phyloP scores from a whole-genome alignment of 192 early-diverging fungal species.

The Coemansia sp. region DNA sequence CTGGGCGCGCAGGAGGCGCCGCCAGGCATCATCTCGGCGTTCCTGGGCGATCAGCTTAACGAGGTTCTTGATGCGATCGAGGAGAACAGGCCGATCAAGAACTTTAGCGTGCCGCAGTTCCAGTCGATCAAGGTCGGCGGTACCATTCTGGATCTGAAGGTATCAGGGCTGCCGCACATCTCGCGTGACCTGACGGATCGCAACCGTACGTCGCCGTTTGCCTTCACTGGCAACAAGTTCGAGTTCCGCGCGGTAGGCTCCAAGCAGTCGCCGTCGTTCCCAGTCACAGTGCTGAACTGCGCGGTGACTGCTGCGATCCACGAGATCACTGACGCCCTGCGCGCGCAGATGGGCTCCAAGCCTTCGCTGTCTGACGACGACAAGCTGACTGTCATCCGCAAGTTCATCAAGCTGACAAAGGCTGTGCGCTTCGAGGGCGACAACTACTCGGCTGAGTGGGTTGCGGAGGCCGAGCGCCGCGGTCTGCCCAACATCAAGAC shows the following conservation, averaged over 20 bases:
- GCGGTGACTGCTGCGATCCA: conserved; percentile 81
- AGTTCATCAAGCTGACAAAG: conserved; percentile 69
- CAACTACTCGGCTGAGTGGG: conserved; percentile 96
- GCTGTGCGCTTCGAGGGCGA: conserved; percentile 95
- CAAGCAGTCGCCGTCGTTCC: conserved; percentile 97
- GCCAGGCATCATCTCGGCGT: conserved; percentile 95
- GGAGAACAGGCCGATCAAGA: conserved; percentile 80
- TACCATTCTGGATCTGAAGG: conserved; percentile 93
- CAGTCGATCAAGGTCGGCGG: conserved; percentile 92
- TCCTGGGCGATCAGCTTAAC: conserved; percentile 95
- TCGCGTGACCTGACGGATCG: conserved; percentile 97
- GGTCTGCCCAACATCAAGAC: conserved; percentile 95
- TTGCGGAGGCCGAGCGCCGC: conserved; percentile 85
- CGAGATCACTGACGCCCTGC: conserved; percentile 71
- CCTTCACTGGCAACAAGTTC: conserved; percentile 99
- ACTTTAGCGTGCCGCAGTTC: conserved; percentile 86
- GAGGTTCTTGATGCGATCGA: conserved; percentile 94
- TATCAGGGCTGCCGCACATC: conserved; percentile 87
- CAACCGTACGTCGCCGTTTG: conserved; percentile 99
- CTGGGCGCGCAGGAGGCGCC: conserved; percentile 98
- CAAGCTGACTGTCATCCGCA: conserved; percentile 82
- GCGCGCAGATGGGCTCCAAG: conserved; percentile 82
- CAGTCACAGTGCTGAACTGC: conserved; percentile 89
- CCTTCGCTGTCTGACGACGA: conserved; percentile 77
- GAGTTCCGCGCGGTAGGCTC: conserved; percentile 99